These are phyloP conservation scores for Geranium rotundifolium DNA, from an alignment of 345 rosid genomes.

Conservation along the genomic window DNA sequence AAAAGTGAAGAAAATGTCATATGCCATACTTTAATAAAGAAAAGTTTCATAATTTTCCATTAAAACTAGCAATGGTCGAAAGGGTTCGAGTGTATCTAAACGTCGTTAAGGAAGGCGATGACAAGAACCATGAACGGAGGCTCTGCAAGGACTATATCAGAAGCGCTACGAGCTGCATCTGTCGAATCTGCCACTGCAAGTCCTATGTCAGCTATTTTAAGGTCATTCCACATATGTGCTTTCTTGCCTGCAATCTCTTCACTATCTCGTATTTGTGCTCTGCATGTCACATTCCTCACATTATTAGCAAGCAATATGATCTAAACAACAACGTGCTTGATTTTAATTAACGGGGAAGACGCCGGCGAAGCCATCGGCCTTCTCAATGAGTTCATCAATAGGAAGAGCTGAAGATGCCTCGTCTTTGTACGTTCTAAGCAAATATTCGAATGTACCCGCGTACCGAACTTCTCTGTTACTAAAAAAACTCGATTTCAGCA, in stretches of 20 bases:
- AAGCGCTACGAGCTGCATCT: conserved; percentile 91
- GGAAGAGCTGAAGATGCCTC: conserved; percentile 65
- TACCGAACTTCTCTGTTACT: too few species aligned
- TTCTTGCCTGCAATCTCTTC: conserved; percentile 77
- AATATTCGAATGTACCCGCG: too few species aligned
- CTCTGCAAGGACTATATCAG: conserved; percentile 86
- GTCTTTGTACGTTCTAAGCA: too few species aligned
- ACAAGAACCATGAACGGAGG: conserved; percentile 99
- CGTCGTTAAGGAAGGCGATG: conserved; percentile 85
- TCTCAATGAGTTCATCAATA: conserved; percentile 40
- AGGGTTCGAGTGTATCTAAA: conserved; percentile 11
- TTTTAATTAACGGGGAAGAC: conserved; percentile 68
- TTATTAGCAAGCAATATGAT: too few species aligned
- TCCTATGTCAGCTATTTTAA: conserved; percentile 94
- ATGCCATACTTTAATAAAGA: too few species aligned
- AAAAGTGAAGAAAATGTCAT: too few species aligned
- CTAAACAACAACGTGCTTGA: neutral
- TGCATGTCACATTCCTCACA: conserved; percentile 16
- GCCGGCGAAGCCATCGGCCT: conserved; percentile 69
- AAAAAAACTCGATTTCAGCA: too few species aligned
- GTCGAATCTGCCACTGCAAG: conserved; percentile 95
- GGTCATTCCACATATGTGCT: conserved; percentile 97
- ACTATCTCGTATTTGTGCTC: conserved; percentile 97
- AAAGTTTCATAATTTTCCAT: too few species aligned
- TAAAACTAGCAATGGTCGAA: too few species aligned